Evolutionary conservation across 768 basidiomycete species (phyloP), one percentile per base, ranked within the genome.

Genomic region (Boletus rufocinnamomeus): DNA sequence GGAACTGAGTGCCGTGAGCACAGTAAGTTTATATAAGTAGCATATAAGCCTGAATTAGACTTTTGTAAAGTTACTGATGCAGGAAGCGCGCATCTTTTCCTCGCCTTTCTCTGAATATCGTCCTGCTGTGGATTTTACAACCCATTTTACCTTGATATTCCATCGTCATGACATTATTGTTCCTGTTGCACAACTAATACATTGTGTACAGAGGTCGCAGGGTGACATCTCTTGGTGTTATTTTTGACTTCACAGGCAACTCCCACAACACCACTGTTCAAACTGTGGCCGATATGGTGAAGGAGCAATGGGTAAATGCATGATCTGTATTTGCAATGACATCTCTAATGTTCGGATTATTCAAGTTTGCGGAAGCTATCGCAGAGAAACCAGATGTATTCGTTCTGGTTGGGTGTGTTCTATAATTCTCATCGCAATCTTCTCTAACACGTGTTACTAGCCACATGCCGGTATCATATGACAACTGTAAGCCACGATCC

Each of bases 351-450:
- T 49, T 30, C 35, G n/a, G 40, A 14, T 41, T 57, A 52, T 52
- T 3, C 37, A 58, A 89, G 93, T 95, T 95, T 70, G 63, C 74
- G 1, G 85, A 90, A 16, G 91, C 89, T 1, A 93, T 95, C 58
- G 72, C 78, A 40, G 88, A 92, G 10, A 85, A 86, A 66, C 92
- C 93, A 16, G 92, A 94, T 70, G 77, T 92, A 59, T 96, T 95
- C 76, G 67, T 91, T 54, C 80, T 92, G 55, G 81, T 80, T 55
- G 86, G 87, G 87, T 85, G 50, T 32, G 80, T 65, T 52, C 51
- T 41, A 57, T 52, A 1, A 6, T 11, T n/a, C 11, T 34, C 45
- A 14, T 51, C 44, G 4, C 2, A 40, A n/a, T 30, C 47, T 8
- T 46, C 3, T 28, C 51, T 60, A 37, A 66, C 25, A 35, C 2